phyloP scores from a whole-genome alignment of 805 yeast genomes.

The Wickerhamomyces queroliae region DNA sequence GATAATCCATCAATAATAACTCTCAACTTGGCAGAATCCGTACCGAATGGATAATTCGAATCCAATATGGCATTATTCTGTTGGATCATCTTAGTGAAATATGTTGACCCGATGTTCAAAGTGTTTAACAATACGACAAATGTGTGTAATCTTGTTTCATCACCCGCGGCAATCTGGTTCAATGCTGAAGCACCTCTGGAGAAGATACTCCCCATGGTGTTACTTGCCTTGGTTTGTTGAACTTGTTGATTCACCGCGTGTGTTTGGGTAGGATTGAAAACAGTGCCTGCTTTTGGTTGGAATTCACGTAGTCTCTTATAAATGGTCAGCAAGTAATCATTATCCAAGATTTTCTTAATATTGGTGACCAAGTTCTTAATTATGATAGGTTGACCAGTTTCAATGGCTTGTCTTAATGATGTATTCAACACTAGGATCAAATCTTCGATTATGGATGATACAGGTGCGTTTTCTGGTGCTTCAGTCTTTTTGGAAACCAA shows the following conservation, averaged over 20 bases:
- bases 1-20: constrained; percentile 21
- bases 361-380: constrained; percentile 50
- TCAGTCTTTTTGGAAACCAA: constrained; percentile 17
- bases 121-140: constrained; percentile 72
- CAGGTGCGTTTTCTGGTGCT: constrained; percentile 55
- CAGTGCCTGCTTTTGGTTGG: constrained; percentile 33
- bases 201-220: constrained; percentile 26
- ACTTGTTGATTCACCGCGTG: constrained; percentile 13
- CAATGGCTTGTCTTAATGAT: constrained; percentile 56
- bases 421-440: constrained; percentile 67
- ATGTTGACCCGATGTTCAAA: constrained; percentile 53
- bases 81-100: constrained; percentile 37
- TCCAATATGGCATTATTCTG: constrained; percentile 25
- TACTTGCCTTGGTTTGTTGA: constrained; percentile 7
- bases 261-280: constrained; percentile 15
- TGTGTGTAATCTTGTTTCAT: constrained; percentile 45
- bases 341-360: constrained; percentile 53
- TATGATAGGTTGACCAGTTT: constrained; percentile 59
- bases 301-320: constrained; percentile 39
- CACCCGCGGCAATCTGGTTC: constrained; percentile 32
- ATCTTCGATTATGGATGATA: constrained; percentile 85
- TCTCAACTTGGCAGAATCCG: constrained; percentile 24
- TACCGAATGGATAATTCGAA: constrained; percentile 33
- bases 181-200: constrained; percentile 39
- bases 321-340: constrained; percentile 56